Evolutionary conservation across 257 asterid species (phyloP), one percentile per base, ranked within the genome.

Genomic region (Rubia yunnanensis): DNA sequence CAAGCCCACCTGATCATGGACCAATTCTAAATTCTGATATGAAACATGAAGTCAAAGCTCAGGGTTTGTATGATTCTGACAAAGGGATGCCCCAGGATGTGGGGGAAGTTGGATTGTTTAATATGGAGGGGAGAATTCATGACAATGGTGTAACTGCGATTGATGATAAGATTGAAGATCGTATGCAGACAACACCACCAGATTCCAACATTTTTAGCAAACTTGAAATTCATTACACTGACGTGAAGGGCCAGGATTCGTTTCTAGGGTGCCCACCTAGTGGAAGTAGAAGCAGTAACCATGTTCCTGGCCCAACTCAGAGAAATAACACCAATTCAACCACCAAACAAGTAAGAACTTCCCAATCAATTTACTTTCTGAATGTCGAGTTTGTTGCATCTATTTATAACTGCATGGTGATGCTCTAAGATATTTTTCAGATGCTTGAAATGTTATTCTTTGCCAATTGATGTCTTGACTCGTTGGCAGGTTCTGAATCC

Each of bases 131-230:
- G 13, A 60, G 27, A 41, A 60, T 35, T 59, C 46, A 36, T 36
- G 67, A 65, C 56, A 68, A 70, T 69, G 62, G 41, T 55, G 31
- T 20, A 50, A 75, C 52, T 70, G 69, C 72, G 65, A 72, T 46
- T 60, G 77, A 69, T 69, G 76, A 58, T 56, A 57, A 65, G 32
- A 54, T 44, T 68, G 83, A 81, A 70, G 90, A 77, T 54, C 57
- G 46, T 36, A 36, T 75, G 28, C 95, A 81, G 80, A 77, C 68
- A 35, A 86, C 96, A 18, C 96, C 95, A 41, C 94, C 92, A 5
- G 85, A 83, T 76, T 66, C 85, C 36, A 78, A 72, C 62, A 71
- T 80, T 34, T 61, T 79, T 30, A 36, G 64, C 46, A 78, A 80
- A 63, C 52, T 70, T 32, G 78, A 68, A 18, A 10, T 30, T 39